These are phyloP conservation scores for Syncephalastrum monosporum DNA, from an alignment of 371 early-diverging fungal genomes.

Conservation along the genomic window DNA sequence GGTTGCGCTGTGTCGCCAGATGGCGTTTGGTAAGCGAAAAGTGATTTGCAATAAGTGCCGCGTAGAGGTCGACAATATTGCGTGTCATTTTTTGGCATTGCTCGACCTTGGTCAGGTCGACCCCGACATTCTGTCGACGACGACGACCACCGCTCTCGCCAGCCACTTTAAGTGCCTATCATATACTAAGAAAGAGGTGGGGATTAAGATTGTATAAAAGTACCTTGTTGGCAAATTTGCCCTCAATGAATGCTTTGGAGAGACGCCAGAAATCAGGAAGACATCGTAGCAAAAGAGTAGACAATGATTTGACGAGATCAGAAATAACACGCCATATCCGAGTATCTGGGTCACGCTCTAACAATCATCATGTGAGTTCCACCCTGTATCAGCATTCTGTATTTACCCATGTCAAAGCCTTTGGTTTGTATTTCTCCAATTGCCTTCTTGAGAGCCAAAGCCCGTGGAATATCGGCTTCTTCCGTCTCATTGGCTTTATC, in stretches of 20 bases:
- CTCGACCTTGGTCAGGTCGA: conserved; percentile 71
- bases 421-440: conserved; percentile 30
- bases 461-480: conserved; percentile 37
- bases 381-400: too few relatives aligned
- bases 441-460: conserved; percentile 32
- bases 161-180: conserved; percentile 6
- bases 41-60: conserved; percentile 54
- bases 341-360: conserved; percentile 46
- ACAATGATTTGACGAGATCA: conserved; percentile 70
- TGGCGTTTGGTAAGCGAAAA: conserved; percentile 45
- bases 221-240: conserved; percentile 66
- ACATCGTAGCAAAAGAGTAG: conserved; percentile 68
- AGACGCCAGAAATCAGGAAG: conserved; percentile 95
- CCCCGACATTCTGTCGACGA: conserved; percentile 46
- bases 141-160: conserved; percentile 23
- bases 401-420: conserved; percentile 9
- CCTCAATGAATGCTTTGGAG: conserved; percentile 82
- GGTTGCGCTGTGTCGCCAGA: conserved; percentile 24
- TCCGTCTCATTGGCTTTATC: conserved; percentile 17
- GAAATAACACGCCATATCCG: conserved; percentile 72
- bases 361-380: background rate
- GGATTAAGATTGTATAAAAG: background rate
- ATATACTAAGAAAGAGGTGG: background rate
- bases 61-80: conserved; percentile 67
- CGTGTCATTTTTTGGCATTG: conserved; percentile 80